A percentile compares a stretch with the other conserved stretches of the same genome.
Evolutionary conservation across 768 basidiomycete genomes (phyloP).

Genomic region (Mycena latifolia): DNA sequence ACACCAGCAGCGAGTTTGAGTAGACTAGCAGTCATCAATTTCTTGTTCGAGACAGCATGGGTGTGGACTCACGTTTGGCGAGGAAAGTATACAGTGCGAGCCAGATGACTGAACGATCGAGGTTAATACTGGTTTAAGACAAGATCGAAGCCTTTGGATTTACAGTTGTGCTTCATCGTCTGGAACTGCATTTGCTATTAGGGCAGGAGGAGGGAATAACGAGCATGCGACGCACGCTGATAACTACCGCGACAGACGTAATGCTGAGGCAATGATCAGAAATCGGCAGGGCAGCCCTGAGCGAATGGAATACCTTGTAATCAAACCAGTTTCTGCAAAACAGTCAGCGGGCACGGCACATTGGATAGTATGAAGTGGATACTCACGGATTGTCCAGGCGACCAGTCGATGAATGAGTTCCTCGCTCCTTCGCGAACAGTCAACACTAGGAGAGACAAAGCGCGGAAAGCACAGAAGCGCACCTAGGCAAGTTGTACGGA

Average conservation of each 20-base stretch:
- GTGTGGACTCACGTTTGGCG: constrained; percentile 42
- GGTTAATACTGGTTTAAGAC: background rate
- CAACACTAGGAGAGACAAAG: background rate
- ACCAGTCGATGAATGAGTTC: constrained; percentile 44
- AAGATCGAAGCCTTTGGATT: constrained; percentile 16
- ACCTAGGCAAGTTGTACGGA: constrained; percentile 35
- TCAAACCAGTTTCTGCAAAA: constrained; percentile 40
- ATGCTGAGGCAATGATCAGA: constrained; percentile 12
- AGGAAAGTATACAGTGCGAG: constrained; percentile 46
- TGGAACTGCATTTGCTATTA: constrained; percentile 14
- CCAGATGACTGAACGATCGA: constrained; percentile 43
- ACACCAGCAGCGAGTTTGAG: constrained; percentile 32
- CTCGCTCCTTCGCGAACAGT: constrained; percentile 32
- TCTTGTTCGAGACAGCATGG: background rate
- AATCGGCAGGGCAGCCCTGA: constrained; percentile 27
- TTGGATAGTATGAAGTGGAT: too few species aligned
- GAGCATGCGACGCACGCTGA: constrained; percentile 17
- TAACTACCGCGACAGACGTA: constrained; percentile 25
- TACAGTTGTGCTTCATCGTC: constrained; percentile 36
- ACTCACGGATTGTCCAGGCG: constrained; percentile 47
- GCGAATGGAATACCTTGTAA: constrained; percentile 35
- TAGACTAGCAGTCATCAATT: constrained; percentile 19
- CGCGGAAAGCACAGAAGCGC: constrained; percentile 16
- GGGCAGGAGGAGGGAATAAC: background rate
- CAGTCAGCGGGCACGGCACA: too few species aligned